phyloP scores from a whole-genome alignment of 345 rosid genomes.

The Cardiospermum halicacabum region DNA sequence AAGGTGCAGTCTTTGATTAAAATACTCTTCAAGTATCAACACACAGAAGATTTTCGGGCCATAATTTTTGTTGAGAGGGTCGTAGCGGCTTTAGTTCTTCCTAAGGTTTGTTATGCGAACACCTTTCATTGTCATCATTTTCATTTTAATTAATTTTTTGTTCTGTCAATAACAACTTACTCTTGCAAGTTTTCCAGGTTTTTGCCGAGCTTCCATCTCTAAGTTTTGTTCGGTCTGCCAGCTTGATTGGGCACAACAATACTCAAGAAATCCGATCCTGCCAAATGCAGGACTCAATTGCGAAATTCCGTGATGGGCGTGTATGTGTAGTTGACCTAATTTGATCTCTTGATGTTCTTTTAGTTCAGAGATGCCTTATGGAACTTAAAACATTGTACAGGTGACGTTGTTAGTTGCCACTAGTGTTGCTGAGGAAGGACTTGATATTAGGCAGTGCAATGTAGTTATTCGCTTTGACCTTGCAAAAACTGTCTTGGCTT shows the following conservation, averaged over 20 bases:
- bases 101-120: slow-evolving; percentile 55
- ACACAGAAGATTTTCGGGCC: slow-evolving; percentile 93
- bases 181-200: slow-evolving; percentile 47
- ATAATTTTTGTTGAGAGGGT: slow-evolving; percentile 98
- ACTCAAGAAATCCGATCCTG: slow-evolving; percentile 92
- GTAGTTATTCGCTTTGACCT: slow-evolving; percentile 99
- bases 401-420: slow-evolving; percentile 94
- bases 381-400: slow-evolving; percentile 32
- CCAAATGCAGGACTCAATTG: slow-evolving; percentile 94
- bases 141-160: slow-evolving; percentile 6
- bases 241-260: slow-evolving; percentile 95
- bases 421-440: slow-evolving; percentile 99
- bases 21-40: slow-evolving; percentile 79
- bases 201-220: slow-evolving; percentile 91
- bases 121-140: neutral
- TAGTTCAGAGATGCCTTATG: slow-evolving; percentile 11
- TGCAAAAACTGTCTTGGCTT: slow-evolving; percentile 96
- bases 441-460: slow-evolving; percentile 97
- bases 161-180: neutral
- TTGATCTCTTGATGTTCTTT: slow-evolving; percentile 4
- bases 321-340: slow-evolving; percentile 41
- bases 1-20: slow-evolving; percentile 90
- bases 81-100: slow-evolving; percentile 96
- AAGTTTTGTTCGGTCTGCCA: slow-evolving; percentile 76
- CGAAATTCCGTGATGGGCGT: slow-evolving; percentile 92